Base-by-base conservation (phyloP, 202 grass and related monocot genomes). In the Digitaria exilis region DNA sequence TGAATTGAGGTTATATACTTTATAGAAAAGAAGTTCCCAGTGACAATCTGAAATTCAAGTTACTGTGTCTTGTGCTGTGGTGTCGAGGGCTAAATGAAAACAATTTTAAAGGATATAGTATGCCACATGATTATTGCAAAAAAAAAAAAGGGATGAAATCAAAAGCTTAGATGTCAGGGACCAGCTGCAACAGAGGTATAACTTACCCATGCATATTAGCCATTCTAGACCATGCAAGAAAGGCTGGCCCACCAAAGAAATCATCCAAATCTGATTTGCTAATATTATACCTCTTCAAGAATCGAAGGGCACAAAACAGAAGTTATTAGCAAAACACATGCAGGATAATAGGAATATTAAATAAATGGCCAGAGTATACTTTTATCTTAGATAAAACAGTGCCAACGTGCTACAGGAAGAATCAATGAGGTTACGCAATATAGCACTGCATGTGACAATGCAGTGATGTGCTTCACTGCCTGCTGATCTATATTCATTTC, bases 191-290 rank as follows among this genome's bases (percentile, higher is more conserved):
- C 12, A 35, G 32, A 82, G 45, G 17, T 18, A 72, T 82, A 71
- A 82, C 87, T 86, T 90, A 98, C 95, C 86, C 95, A 83, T 98
- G 95, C 74, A 98, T 83, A 84, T 98, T 98, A 32, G 92, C 95
- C 95, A 98, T 98, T 67, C 95, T 92, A 84, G 95, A 91, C 95
- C 95, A 98, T 68, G 95, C 85, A 88, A 98, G 95, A 66, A 98
- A 98, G 17, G 90, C 90, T 79, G 95, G 92, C 18, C 95, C 95
- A 69, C 95, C 92, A 81, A 98, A 98, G 90, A 98, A 98, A 86
- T 87, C 82, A 88, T 91, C 84, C 85, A 98, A 84, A 88, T 98
- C 88, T 85, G 91, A 84, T 79, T 81, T 93, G 75, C 88, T 95
- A 88, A 98, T 86, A 78, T 95, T 98, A 71, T 90, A 93, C 65